phyloP scores from a whole-genome alignment of 768 basidiomycete species.

The Trametes gibbosa region DNA sequence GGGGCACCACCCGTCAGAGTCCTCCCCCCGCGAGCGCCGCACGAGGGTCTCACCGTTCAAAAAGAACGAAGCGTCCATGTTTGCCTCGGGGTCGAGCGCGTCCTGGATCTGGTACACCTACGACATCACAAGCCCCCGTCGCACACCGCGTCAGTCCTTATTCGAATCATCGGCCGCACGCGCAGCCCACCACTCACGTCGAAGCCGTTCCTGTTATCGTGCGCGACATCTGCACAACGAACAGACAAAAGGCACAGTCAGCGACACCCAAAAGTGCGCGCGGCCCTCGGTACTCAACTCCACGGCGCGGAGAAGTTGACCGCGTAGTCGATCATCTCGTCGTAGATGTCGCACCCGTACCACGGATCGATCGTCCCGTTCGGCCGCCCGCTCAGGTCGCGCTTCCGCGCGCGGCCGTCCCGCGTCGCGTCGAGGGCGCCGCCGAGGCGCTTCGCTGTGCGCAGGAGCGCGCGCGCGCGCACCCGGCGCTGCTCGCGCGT shows the following conservation, averaged over 20 bases:
- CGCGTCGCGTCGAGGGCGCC: slow-evolving; percentile 12
- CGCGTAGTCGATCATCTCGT: slow-evolving; percentile 70
- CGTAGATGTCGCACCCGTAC: slow-evolving; percentile 53
- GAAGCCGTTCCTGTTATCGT: slow-evolving; percentile 2
- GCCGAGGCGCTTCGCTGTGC: slow-evolving; percentile 1
- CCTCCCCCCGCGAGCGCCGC: neutral
- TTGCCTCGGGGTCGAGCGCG: slow-evolving; percentile 44
- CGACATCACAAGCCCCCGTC: neutral
- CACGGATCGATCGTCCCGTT: slow-evolving; percentile 47
- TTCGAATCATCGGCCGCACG: too few species aligned
- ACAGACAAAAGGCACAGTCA: neutral
- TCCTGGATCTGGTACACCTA: slow-evolving; percentile 30
- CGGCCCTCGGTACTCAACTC: slow-evolving; percentile 32
- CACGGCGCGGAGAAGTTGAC: slow-evolving; percentile 68
- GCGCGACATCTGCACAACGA: neutral
- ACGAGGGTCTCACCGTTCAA: slow-evolving; percentile 50
- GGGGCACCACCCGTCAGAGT: neutral
- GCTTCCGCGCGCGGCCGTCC: slow-evolving; percentile 40
- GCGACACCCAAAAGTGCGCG: neutral
- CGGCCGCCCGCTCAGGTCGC: slow-evolving; percentile 44
- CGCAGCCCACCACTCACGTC: too few species aligned
- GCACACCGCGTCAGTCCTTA: too few species aligned
- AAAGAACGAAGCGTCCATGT: slow-evolving; percentile 52
- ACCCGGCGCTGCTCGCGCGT: neutral
- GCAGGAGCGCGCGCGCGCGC: neutral